Evolutionary conservation across 768 basidiomycete species (phyloP).

Genomic region (Tephrocybe sp.): DNA sequence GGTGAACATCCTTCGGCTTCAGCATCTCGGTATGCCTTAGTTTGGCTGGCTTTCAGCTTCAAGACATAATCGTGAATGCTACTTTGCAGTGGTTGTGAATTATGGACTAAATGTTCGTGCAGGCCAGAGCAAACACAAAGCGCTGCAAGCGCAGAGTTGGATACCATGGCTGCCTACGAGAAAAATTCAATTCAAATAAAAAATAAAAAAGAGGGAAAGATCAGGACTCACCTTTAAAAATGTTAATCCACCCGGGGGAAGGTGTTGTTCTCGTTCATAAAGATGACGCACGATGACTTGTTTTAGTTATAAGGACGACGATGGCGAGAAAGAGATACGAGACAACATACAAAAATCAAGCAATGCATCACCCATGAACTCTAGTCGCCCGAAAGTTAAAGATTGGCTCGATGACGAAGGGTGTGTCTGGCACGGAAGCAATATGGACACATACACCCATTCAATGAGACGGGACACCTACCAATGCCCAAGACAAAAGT

Average conservation of each 20-base stretch:
- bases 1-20: slow-evolving; percentile 46
- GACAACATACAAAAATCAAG: slow-evolving; percentile 70
- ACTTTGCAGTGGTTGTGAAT: slow-evolving; percentile 47
- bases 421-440: slow-evolving; percentile 53
- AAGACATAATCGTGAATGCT: slow-evolving; percentile 53
- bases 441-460: slow-evolving; percentile 13
- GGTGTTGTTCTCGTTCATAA: slow-evolving; percentile 55
- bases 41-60: slow-evolving; percentile 42
- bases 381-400: slow-evolving; percentile 63
- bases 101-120: slow-evolving; percentile 56
- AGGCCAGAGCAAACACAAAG: slow-evolving; percentile 71
- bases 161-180: slow-evolving; percentile 78
- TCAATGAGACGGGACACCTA: slow-evolving; percentile 28
- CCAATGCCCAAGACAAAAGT: slow-evolving; percentile 71
- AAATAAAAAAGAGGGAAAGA: background rate
- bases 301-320: slow-evolving; percentile 7
- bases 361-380: slow-evolving; percentile 85
- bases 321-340: slow-evolving; percentile 3
- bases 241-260: slow-evolving; percentile 77
- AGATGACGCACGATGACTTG: slow-evolving; percentile 75
- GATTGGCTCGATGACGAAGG: slow-evolving; percentile 55
- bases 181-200: background rate
- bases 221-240: slow-evolving; percentile 59
- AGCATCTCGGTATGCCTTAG: slow-evolving; percentile 46
- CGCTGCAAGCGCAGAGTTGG: slow-evolving; percentile 74